Evolutionary conservation across 495 filamentous ascomycete species (phyloP).

Genomic region (Penicillium mononematosum): DNA sequence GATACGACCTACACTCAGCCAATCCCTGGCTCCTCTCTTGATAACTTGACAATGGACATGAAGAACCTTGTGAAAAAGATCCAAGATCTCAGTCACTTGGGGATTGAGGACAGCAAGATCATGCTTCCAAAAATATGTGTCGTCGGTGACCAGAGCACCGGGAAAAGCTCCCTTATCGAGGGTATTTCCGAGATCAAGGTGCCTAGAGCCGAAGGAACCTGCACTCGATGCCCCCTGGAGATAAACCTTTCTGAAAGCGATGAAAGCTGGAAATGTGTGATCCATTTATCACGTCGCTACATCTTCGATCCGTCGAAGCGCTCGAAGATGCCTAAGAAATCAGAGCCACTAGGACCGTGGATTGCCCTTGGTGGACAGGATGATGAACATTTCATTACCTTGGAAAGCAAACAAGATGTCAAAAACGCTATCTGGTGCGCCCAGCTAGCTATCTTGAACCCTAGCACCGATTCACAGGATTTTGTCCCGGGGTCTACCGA

Average conservation of each 20-base stretch:
- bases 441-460: slow-evolving; percentile 71
- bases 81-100: slow-evolving; percentile 46
- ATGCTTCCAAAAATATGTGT: slow-evolving; percentile 73
- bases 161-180: slow-evolving; percentile 79
- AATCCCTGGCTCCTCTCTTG: slow-evolving; percentile 17
- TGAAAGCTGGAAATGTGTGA: slow-evolving; percentile 58
- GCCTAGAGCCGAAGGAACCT: slow-evolving; percentile 65
- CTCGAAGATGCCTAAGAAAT: slow-evolving; percentile 24
- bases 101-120: slow-evolving; percentile 55
- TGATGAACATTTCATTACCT: slow-evolving; percentile 40
- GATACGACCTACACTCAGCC: not conserved
- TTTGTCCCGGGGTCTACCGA: slow-evolving; percentile 49
- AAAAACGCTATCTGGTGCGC: slow-evolving; percentile 63
- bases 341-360: slow-evolving; percentile 48
- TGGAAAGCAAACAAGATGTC: slow-evolving; percentile 49
- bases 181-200: slow-evolving; percentile 76
- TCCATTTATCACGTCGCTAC: slow-evolving; percentile 62
- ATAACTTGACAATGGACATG: slow-evolving; percentile 40
- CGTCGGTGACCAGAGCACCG: slow-evolving; percentile 77
- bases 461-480: slow-evolving; percentile 37
- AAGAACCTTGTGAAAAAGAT: slow-evolving; percentile 46
- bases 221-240: slow-evolving; percentile 74
- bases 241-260: slow-evolving; percentile 65
- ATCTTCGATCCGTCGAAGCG: slow-evolving; percentile 38
- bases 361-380: slow-evolving; percentile 30